Base-by-base conservation (phyloP, 371 early-diverging fungal species). In the Saksenaea vasiformis region DNA sequence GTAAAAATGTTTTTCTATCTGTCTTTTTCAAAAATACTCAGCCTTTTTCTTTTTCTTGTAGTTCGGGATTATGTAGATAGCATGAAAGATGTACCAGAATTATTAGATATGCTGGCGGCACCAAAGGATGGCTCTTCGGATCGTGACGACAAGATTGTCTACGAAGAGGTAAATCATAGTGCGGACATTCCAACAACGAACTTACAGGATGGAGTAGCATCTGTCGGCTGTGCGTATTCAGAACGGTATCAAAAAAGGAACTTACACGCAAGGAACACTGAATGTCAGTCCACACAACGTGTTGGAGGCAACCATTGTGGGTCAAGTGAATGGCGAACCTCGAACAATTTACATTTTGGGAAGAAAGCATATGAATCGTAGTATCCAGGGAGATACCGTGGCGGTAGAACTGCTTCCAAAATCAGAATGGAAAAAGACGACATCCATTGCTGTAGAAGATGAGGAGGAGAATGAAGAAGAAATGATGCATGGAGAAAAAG, bases 331-430 rank as follows among this genome's bases (percentile, higher is more conserved):
- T 57, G 94, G 92, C 39, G 85, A 85, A 56, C 88, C 89, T 41
- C 77, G 74, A 27, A 86, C 86, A 0, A 81, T 98, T 41, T 84
- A 88, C 62, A 89, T 98, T 44, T 58, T 91, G 1, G 98, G 98
- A 35, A 86, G 96, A 5, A 78, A 80, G 44, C 69, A 92, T 66
- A 81, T 97, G 82, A 98, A 97, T 68, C 90, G 99, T 26, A 92
- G 90, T 44, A 85, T 96, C 22, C 93, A 97, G 55, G 98, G 97
- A 14, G 98, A 98, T 74, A 79, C 84, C 22, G 89, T 98, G 15
- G 97, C 91, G 14, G 90, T 98, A 1, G 83, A 94, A 58, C 60
- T 98, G n/a, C 69, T 96, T 28, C 97, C 98, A 2, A 82, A 83
- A 31, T 74, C 79, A 24, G 87, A 94, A 68, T 98, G 98, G 99